Base-by-base conservation (phyloP, 148 eudicot species). In the Simmondsia chinensis region DNA sequence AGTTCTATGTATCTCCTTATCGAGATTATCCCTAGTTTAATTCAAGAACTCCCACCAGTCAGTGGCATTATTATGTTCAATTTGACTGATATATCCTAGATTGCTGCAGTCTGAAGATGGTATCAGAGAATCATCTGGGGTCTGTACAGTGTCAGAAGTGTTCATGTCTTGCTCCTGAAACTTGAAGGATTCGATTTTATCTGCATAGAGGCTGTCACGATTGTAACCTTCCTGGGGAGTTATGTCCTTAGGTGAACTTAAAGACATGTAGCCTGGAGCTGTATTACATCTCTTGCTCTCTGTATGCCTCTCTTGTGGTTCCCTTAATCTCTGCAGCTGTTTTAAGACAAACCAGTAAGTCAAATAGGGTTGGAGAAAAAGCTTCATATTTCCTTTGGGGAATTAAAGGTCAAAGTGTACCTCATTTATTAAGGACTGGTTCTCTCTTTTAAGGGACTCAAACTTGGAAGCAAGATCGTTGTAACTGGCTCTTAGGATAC, bases 311-410 rank as follows among this genome's bases (percentile, higher is more conserved):
- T 46, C 70, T 33, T 42, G 35, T 24, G 61, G 30, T 31, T 48
- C 56, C 48, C 63, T 63, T 33, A 70, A 66, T 34, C 56, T 64
- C 44, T 73, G 63, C 39, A 77, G 39, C 83, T 77, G 76, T 33
- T 29, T 31, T 27, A 31, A 17, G 37, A 35, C 25, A 36, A 11
- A 5, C 25, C 5, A 48, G 37, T 13, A 18, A 8, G 24, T 12
- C 35, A 46, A 21, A 56, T 16, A 16, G 39, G 26, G 43, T 36
- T 46, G 39, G 19, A 41, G 24, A 22, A 47, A 16, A 29, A 21
- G 27, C 14, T 4, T 21, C 41, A 1, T 46, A 11, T 20, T 25
- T 28, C 9, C 9, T 39, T 39, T 21, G 30, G 24, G 19, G 16
- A 29, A 4, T 17, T 12, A 6, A 25, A 5, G 40, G 22, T 43